Conservation (phyloP, 2,329 filamentous ascomycete genomes). For the Camillea tinctor region DNA sequence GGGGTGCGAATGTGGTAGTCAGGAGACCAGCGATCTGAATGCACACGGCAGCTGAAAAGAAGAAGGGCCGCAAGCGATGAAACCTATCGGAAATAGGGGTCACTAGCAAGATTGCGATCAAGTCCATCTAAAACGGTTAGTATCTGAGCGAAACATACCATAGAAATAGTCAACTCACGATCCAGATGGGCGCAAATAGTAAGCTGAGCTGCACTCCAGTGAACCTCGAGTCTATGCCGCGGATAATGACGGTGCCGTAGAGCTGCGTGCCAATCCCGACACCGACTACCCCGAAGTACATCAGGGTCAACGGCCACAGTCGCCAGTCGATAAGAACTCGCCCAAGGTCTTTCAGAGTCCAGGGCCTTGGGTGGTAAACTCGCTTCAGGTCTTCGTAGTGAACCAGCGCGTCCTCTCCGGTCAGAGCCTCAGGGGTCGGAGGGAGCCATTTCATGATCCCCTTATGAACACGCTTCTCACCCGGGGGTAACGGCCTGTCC, state of each 20-base stretch:
- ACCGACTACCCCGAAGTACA: slow-evolving; percentile 95
- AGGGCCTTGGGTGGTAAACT: slow-evolving; percentile 74
- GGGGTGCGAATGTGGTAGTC: slow-evolving; percentile 70
- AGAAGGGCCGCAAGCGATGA: slow-evolving; percentile 73
- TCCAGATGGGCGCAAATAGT: slow-evolving; percentile 88
- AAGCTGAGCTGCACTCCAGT: slow-evolving; percentile 75
- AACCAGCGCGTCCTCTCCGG: slow-evolving; percentile 72
- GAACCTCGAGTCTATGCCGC: slow-evolving; percentile 70
- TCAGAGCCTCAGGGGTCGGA: slow-evolving; percentile 66
- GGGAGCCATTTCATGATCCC: slow-evolving; percentile 67
- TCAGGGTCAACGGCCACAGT: slow-evolving; percentile 79
- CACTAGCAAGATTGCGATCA: slow-evolving; percentile 80
- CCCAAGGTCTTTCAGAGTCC: slow-evolving; percentile 69
- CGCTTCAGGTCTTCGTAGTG: slow-evolving; percentile 81
- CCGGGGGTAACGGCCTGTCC: slow-evolving; percentile 74
- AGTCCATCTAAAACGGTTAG: slow-evolving; percentile 63
- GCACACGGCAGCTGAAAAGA: slow-evolving; percentile 74
- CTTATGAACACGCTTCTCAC: slow-evolving; percentile 51
- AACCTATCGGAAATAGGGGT: slow-evolving; percentile 87
- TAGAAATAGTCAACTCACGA: slow-evolving; percentile 53
- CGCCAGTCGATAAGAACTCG: slow-evolving; percentile 80
- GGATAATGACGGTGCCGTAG: slow-evolving; percentile 85
- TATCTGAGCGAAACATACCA: slow-evolving; percentile 1
- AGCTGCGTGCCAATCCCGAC: slow-evolving; percentile 88
- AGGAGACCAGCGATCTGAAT: slow-evolving; percentile 83